phyloP scores from a whole-genome alignment of 2,329 filamentous ascomycete genomes.

The Orbilia blumenaviensis region DNA sequence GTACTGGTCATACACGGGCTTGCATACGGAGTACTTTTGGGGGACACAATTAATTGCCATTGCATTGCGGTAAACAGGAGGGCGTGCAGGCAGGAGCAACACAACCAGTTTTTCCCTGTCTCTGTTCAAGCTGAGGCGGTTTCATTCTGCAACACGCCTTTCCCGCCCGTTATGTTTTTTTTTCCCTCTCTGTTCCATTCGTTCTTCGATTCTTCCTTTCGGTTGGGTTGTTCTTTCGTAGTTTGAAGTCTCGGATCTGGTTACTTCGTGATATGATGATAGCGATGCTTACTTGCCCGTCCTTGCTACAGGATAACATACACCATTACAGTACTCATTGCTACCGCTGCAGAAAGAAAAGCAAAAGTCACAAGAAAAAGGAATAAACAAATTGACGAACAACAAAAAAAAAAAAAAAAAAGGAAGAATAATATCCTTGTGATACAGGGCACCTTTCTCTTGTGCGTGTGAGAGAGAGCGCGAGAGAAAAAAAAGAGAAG shows the following conservation, averaged over 20 bases:
- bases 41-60: background rate
- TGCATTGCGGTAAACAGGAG: background rate
- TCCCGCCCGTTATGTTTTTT: slow-evolving; percentile 24
- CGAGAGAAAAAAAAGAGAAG: background rate
- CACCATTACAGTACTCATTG: too few species aligned
- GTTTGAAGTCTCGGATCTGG: slow-evolving; percentile 35
- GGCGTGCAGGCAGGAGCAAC: background rate
- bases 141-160: slow-evolving; percentile 51
- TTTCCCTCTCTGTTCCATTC: background rate
- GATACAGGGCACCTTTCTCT: slow-evolving; percentile 26
- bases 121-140: slow-evolving; percentile 45
- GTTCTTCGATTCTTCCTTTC: background rate
- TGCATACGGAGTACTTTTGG: slow-evolving; percentile 37
- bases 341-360: background rate
- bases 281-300: too few species aligned
- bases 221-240: too few species aligned
- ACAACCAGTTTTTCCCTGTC: slow-evolving; percentile 21
- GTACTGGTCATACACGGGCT: slow-evolving; percentile 12
- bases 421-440: slow-evolving; percentile 7
- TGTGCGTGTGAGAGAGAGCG: background rate
- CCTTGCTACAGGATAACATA: too few species aligned
- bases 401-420: background rate
- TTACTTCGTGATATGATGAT: slow-evolving; percentile 26
- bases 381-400: background rate
- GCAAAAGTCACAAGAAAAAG: background rate